Base-by-base conservation (phyloP, 768 basidiomycete genomes). In the Naganishia vaughanmartiniae region DNA sequence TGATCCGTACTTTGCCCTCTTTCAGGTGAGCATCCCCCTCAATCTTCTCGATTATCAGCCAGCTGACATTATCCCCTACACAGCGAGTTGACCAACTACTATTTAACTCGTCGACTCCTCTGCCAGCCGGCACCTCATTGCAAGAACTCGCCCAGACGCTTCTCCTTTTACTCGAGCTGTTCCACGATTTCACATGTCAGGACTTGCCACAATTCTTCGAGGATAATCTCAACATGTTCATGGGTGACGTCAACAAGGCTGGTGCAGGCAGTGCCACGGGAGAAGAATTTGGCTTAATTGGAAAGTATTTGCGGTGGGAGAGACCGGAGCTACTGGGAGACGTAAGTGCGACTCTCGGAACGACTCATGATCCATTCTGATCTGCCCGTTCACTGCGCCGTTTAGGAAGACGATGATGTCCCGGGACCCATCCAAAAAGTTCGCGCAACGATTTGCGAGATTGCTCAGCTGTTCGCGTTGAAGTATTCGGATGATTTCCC, bases 151-250 rank as follows among this genome's bases (percentile, higher is more conserved):
- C 90, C 0, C 89, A 91, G 73, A 85, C 87, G 0, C 88, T 91
- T 85, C 86, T 89, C 24, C 84, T 93, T 9, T 84, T 96, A 19
- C 84, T 90, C 21, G 90, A 94, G 42, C 87, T 98, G 30, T 98
- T 89, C 83, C 90, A 93, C 76, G 96, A 98, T 81, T 87, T 99
- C 73, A 93, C 90, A 1, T 91, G 90, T 74, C 95, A 98, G 73
- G 96, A 99, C 82, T 84, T 98, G 21, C 96, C 94, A 4, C 92
- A 93, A 17, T 89, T 88, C 73, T 89, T 99, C 75, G 96, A 99
- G 79, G 96, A 98, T 76, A 84, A 87, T 31, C 87, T 93, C 70
- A 83, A 85, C 24, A 86, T 89, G 71, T 96, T 95, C 80, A 96
- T 97, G 80, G 88, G 85, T 4, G 73, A 74, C 30, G 69, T 69